Base-by-base conservation (phyloP, 495 filamentous ascomycete species). In the Opeltia flavorubescens region DNA sequence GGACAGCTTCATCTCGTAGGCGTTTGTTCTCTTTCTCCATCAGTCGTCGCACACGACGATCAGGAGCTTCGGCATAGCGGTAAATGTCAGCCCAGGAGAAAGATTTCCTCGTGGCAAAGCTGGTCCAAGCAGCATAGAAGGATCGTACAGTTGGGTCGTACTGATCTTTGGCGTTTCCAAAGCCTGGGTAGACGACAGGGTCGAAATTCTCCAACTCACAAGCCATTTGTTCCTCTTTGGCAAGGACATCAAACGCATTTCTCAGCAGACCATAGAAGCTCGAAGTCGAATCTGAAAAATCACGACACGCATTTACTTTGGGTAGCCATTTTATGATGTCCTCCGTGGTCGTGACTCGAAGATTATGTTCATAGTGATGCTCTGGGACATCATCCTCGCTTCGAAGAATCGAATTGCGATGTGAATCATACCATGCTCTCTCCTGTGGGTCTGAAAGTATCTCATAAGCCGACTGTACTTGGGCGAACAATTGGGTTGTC, bases 21-120 rank as follows among this genome's bases (percentile, higher is more conserved):
- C 78, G 80, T 53, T 78, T 85, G 61, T 99, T 99, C 63, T 95
- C 89, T 60, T 94, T 94, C 59, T 95, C 93, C 78, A 96, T 91
- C 49, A 86, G 54, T 42, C 93, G 72, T 50, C 93, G 77, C 23
- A 83, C 65, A 30, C 81, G 76, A 43, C 91, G 79, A 64, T 99
- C 91, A 9, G 84, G 87, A 0, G 89, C 89, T 44, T 95, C 87
- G 0, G 79, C 80, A 36, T 81, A 71, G 29, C 81, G 77, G 59
- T 89, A 89, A 39, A 68, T 65, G 61, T 99, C 88, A 57, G 76
- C 83, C 91, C 91, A 99, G 5, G 84, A 69, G 53, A 94, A 99
- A 2, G 72, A 72, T 59, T 96, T 95, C 40, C 62, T 74, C 1
- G 93, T 96, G 2, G 80, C 70, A 60, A 99, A 99, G 23, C 70